These are phyloP conservation scores for Cystofilobasidium macerans DNA, from an alignment of 768 basidiomycete genomes.

Conservation along the genomic window DNA sequence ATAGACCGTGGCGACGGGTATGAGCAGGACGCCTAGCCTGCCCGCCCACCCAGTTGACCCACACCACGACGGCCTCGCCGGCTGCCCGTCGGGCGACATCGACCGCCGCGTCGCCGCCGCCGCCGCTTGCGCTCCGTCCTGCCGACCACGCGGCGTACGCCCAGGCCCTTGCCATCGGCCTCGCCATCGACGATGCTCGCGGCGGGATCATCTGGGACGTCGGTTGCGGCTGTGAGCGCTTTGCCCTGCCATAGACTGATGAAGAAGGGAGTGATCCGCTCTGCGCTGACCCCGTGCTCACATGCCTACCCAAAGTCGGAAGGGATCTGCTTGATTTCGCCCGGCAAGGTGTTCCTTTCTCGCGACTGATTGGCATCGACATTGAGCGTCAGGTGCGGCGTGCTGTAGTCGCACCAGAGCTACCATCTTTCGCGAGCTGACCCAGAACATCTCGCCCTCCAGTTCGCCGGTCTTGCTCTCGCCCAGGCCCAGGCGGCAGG, in stretches of 20 bases:
- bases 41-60: too few species aligned
- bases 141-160: neutral
- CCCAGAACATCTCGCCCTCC: neutral
- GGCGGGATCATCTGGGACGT: neutral
- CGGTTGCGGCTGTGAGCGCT: neutral
- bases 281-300: neutral
- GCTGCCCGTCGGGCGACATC: neutral
- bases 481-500: neutral
- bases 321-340: neutral
- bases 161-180: neutral
- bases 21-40: too few species aligned
- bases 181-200: neutral
- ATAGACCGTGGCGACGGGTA: too few species aligned
- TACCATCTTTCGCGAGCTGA: neutral
- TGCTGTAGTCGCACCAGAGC: neutral
- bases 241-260: neutral
- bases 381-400: neutral
- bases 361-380: neutral
- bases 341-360: neutral
- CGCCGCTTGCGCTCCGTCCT: neutral
- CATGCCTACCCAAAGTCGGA: neutral
- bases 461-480: neutral
- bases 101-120: neutral
- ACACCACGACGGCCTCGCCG: too few species aligned
- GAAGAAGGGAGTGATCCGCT: neutral